Conservation (phyloP, 306 rosid species). For the Prunus mume region DNA sequence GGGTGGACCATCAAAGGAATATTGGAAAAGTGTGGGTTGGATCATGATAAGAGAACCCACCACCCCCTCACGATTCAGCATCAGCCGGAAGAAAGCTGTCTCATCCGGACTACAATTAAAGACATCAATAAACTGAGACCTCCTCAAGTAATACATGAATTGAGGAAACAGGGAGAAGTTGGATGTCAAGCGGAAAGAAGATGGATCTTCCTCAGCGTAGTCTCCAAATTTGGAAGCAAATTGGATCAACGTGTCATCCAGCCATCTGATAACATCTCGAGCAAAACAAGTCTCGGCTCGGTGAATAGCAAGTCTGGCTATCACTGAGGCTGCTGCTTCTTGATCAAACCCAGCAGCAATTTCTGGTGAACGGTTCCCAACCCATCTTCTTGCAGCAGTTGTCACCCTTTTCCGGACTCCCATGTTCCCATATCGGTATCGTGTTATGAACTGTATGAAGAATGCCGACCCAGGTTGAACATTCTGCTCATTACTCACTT, state of each 20-base stretch:
- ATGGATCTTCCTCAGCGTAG: constrained; percentile 78
- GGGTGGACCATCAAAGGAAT: constrained; percentile 88
- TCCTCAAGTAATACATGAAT: constrained; percentile 80
- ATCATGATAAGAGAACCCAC: constrained; percentile 90
- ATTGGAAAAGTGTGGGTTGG: constrained; percentile 81
- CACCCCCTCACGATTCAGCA: constrained; percentile 86
- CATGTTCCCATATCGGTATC: constrained; percentile 67
- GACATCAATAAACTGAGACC: constrained; percentile 90
- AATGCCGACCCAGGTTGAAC: constrained; percentile 79
- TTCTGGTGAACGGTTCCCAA: constrained; percentile 66
- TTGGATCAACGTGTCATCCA: constrained; percentile 64
- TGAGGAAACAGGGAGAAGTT: constrained; percentile 89
- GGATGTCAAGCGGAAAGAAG: constrained; percentile 70
- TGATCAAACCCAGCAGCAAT: constrained; percentile 86
- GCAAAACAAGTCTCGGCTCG: constrained; percentile 73
- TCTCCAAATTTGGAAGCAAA: constrained; percentile 84
- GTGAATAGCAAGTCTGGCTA: constrained; percentile 82
- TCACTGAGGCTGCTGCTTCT: constrained; percentile 85
- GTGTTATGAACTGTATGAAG: constrained; percentile 71
- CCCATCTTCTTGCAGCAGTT: constrained; percentile 96
- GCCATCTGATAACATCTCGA: constrained; percentile 87
- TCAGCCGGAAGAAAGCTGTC: constrained; percentile 76
- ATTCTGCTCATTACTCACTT: constrained; percentile 56
- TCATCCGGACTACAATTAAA: constrained; percentile 81
- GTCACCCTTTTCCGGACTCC: constrained; percentile 68